Base-by-base conservation (phyloP, 2,329 filamentous ascomycete species). In the Emergomyces pasteurianus region DNA sequence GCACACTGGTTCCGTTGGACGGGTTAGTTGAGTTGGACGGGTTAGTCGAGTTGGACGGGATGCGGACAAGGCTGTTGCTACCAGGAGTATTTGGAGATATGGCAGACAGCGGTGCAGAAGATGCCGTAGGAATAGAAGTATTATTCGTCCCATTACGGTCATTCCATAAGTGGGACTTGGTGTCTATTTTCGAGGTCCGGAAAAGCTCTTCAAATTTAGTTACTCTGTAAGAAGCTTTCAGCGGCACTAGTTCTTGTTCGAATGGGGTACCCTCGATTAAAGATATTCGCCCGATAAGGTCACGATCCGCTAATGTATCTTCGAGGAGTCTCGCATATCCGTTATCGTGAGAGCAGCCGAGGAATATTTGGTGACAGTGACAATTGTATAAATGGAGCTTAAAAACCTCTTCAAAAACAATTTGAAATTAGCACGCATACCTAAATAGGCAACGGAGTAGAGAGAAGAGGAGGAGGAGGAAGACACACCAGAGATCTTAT, bases 351-450 rank as follows among this genome's bases (percentile, higher is more conserved):
- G 80, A 81, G 69, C 82, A 84, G 9, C 83, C 84, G 42, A 86
- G 75, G 56, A 85, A 74, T 58, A 86, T 79, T 60, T 84, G 82
- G 59, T 81, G 82, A 67, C 83, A 86, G 65, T 84, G 82, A 63
- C 78, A 80, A 65, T 85, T 80, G 70, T 80, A 75, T 58, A 83
- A 72, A 69, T 80, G 78, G 55, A 82, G 69, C 65, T 81, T 80
- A 70, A 86, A 80, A 31, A 74, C 74, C 64, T 82, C 82, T 83
- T 64, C 42, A 58, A n/a, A 26, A 60, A 53, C 60, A 56, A 53
- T 26, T 28, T 8, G 26, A 28, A n/a, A 28, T 57, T 58, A 60
- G 42, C 28, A 47, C 7, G 23, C 21, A 8, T 14, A 9, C 3
- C 7, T 5, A 26, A 3, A n/a, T 47, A 36, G 28, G 6, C 7